Evolutionary conservation across 805 yeast genomes (phyloP), one percentile per base, ranked within the genome.

Genomic region (Monosporozyma unispora): DNA sequence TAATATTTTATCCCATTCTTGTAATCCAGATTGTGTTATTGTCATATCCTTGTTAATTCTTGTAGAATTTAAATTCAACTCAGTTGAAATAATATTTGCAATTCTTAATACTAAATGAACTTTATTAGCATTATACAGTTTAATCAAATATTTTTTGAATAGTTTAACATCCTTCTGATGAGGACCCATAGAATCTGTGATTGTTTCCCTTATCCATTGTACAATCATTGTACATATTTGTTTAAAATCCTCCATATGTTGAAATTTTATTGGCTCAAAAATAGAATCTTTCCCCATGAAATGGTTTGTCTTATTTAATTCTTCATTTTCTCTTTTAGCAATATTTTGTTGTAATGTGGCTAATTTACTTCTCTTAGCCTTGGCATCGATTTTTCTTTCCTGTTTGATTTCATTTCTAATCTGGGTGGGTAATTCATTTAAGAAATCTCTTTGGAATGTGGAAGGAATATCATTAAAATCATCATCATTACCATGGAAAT

Each of bases 401-500:
- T 63, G 61, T 52, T 68, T 70, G 1, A 89, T 59, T 56, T 89
- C 96, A 1, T 65, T 55, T 55, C 80, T 80, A 4, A 89, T 78
- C 22, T 81, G 84, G 2, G 64, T 56, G 0, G 96, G 96, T 8
- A 89, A 65, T 44, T 74, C 77, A 11, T 75, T 70, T 57, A 87
- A 78, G 1, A 84, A 86, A 2, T 75, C 78, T 75, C 80, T 72
- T 57, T 87, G 88, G 45, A 42, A 51, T 1, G 52, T 43, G 25
- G 47, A 44, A 12, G 44, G 43, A 16, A 43, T 16, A 39, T 44
- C 29, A 38, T 38, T 33, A 39, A 39, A 21, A 3, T 39, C 28
- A 21, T 39, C 42, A 31, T 19, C 9, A n/a, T n/a, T n/a, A 21
- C 31, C 31, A 25, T 44, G 19, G 12, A 11, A 16, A 18, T 31